Percentiles rank a stretch among this genome's conserved stretches.
phyloP scores from a whole-genome alignment of 441 rosid species.

The Erodium moschatum region DNA sequence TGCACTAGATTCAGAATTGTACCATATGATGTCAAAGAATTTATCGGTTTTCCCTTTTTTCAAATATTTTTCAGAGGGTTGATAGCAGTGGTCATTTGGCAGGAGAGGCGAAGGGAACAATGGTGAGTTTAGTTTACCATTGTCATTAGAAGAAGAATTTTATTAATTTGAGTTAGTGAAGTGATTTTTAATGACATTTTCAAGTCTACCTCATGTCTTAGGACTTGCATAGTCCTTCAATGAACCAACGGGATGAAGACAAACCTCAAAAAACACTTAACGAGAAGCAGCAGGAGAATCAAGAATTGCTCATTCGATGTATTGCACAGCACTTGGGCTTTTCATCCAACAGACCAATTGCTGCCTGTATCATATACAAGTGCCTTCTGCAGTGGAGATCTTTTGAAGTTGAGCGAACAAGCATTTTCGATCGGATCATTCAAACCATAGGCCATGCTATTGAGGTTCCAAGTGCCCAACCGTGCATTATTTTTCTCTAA shows the following conservation, averaged over 20 bases:
- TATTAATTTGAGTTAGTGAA: neutral
- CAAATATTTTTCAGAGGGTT: slow-evolving; percentile 51
- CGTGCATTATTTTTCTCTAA: slow-evolving; percentile 12
- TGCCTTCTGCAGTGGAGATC: slow-evolving; percentile 97
- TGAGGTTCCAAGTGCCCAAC: slow-evolving; percentile 50
- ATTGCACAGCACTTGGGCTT: slow-evolving; percentile 82
- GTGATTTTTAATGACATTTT: slow-evolving; percentile 15
- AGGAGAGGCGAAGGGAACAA: slow-evolving; percentile 44
- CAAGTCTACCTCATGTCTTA: slow-evolving; percentile 20
- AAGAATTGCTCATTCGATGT: slow-evolving; percentile 91
- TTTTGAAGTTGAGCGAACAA: slow-evolving; percentile 93
- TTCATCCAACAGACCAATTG: slow-evolving; percentile 70
- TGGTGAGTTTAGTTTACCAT: slow-evolving; percentile 36
- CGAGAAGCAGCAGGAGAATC: slow-evolving; percentile 97
- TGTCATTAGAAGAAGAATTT: neutral
- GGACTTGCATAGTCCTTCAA: slow-evolving; percentile 72
- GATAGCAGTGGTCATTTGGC: slow-evolving; percentile 58
- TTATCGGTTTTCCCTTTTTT: slow-evolving; percentile 18
- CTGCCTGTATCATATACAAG: slow-evolving; percentile 94
- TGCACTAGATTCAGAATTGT: neutral
- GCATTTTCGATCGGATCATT: slow-evolving; percentile 89
- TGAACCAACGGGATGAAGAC: slow-evolving; percentile 71
- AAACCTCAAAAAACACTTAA: slow-evolving; percentile 87
- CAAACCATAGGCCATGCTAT: slow-evolving; percentile 91
- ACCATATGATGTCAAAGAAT: slow-evolving; percentile 3